These are phyloP conservation scores for Mycosphaerelloides madeirae DNA, from an alignment of 2,329 filamentous ascomycete species.

Conservation along the genomic window DNA sequence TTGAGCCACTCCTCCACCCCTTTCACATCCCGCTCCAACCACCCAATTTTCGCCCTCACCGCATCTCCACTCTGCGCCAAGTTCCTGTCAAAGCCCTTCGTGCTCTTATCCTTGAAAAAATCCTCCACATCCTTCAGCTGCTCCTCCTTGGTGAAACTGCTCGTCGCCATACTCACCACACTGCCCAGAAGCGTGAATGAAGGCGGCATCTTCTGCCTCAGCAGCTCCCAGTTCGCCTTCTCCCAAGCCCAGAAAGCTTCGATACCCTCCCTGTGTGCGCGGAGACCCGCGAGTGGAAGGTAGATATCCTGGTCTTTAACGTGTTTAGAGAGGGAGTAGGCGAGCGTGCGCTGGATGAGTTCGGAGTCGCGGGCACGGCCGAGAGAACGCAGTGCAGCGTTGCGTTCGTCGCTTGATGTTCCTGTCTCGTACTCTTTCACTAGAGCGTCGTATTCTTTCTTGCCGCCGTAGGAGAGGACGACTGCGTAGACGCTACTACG, in stretches of 20 bases:
- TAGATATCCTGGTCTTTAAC: conserved; percentile 95
- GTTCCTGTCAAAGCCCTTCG: conserved; percentile 80
- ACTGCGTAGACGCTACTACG: conserved; percentile 82
- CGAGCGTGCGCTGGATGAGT: conserved; percentile 76
- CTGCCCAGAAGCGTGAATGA: conserved; percentile 78
- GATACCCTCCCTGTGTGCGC: conserved; percentile 72
- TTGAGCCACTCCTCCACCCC: conserved; percentile 73
- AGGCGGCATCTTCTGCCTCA: conserved; percentile 79
- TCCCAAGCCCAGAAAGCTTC: conserved; percentile 78
- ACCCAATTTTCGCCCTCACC: conserved; percentile 77
- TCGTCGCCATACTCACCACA: conserved; percentile 77
- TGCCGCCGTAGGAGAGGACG: conserved; percentile 75
- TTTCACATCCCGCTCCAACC: conserved; percentile 69
- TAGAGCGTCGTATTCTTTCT: conserved; percentile 78
- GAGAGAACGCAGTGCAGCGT: conserved; percentile 78
- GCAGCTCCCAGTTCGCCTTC: conserved; percentile 79
- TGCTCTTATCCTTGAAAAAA: conserved; percentile 80
- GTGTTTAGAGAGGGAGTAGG: conserved; percentile 68
- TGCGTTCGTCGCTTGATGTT: conserved; percentile 79
- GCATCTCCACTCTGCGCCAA: conserved; percentile 85
- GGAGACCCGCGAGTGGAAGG: conserved; percentile 74
- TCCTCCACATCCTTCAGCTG: conserved; percentile 70
- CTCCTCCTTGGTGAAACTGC: conserved; percentile 70
- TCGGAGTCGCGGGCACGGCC: conserved; percentile 73
- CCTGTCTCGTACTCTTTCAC: conserved; percentile 71